Evolutionary conservation across 306 rosid genomes (phyloP), one percentile per base, ranked within the genome.

Genomic region (Cucumis melo): DNA sequence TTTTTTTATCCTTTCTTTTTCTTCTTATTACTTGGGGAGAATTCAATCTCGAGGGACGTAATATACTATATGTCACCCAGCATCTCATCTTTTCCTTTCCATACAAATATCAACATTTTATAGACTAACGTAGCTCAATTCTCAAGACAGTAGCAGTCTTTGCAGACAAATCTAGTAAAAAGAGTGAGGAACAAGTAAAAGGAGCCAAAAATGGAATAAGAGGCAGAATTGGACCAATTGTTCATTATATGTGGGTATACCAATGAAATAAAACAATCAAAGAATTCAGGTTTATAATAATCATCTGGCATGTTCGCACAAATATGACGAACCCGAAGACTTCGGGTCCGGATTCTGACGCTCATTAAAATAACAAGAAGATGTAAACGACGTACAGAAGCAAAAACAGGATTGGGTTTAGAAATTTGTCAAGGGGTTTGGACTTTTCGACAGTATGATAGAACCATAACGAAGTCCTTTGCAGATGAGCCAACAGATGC

Each of bases 401-500:
- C 39, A 70, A 70, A 21, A 44, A 23, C 36, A 0, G 14, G 21
- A 70, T 13, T 15, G 14, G 21, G 46, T 14, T 24, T 0, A 14
- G 75, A 70, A 23, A 7, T 4, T 21, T 16, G 23, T 84, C 82
- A 83, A 55, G 78, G 80, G 73, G 82, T 77, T 34, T 72, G 79
- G 59, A 81, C 68, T 78, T 87, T 89, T 23, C 95, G 88, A 84
- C 91, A 85, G 81, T 93, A 93, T 6, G 96, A 91, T 77, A 94
- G 87, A 64, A 87, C 91, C 99, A 94, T 94, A 73, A 94, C 99
- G 58, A 92, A 94, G 83, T 94, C 97, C 87, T 94, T 94, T 4
- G 97, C 98, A 0, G 99, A 92, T 78, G 99, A 89, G 20, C 99
- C 98, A 42, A 92, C 91, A 4, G 91, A 82, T 68, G 96, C 95